phyloP scores from a whole-genome alignment of 176 grass and related monocot species.

The Carex littledalei region DNA sequence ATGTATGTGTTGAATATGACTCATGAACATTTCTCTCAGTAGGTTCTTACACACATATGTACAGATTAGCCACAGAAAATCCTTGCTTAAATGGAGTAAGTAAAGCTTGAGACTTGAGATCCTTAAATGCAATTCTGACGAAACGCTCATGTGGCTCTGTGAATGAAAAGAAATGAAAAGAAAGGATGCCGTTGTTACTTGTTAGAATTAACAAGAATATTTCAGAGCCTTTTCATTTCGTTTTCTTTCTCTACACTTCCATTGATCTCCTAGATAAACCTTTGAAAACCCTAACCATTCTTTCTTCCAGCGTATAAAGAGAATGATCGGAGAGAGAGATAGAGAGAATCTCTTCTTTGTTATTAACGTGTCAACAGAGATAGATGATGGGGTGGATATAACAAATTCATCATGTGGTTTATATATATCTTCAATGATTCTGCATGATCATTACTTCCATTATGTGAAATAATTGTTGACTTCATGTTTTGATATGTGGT shows the following conservation, averaged over 20 bases:
- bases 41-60: not conserved
- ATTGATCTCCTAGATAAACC: not conserved
- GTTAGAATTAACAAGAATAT: conserved; percentile 31
- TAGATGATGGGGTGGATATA: not conserved
- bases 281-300: not conserved
- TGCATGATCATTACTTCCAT: not conserved
- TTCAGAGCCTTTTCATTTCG: not conserved
- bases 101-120: not conserved
- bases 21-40: no score
- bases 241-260: not conserved
- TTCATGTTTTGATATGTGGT: conserved; percentile 3
- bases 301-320: conserved; percentile 8
- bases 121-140: conserved; percentile 24
- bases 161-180: conserved; percentile 9
- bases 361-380: not conserved
- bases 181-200: conserved; percentile 32
- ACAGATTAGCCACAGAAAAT: not conserved
- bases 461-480: not conserved
- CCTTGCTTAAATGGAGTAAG: not conserved
- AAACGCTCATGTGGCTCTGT: not conserved
- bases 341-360: conserved; percentile 2
- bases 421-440: not conserved
- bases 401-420: not conserved
- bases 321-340: not conserved
- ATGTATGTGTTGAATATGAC: not conserved